Evolutionary conservation across 192 early-diverging fungal species (phyloP), one percentile per base, ranked within the genome.

Genomic region (Umbelopsis sp.): DNA sequence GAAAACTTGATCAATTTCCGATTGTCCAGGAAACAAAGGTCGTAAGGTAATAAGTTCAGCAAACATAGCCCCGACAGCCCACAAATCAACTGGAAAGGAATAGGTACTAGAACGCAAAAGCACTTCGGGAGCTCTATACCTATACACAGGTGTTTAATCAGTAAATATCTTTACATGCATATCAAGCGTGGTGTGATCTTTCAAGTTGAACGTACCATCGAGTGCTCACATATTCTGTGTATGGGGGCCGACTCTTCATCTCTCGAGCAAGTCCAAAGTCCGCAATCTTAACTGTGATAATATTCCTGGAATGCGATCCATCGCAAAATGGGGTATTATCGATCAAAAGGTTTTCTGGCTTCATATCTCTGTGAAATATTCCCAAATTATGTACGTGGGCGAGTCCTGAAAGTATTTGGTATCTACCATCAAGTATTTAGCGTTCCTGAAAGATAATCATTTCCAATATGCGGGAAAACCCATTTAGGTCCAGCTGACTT

Each of bases 201-300:
- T 44, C 37, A 6, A 67, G 71, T 30, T 49, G 20, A 16, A 70
- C 81, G 47, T 78, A 95, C 97, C 97, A 99, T 74, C 97, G 85
- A 10, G 97, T 99, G 82, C 92, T 94, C 64, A 99, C 95, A 81
- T 99, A 99, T 72, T 95, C 94, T 27, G 97, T 98, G 70, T 96
- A 95, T 44, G 97, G 97, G 1, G 93, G 91, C 46, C 88, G 85
- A 77, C 87, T 91, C 69, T 95, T 89, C 70, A 95, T 89, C 71
- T 98, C 94, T 49, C 94, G 83, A 46, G 96, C 95, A 22, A 99
- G 81, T 10, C 97, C 97, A 86, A 99, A 95, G 79, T 99, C 97
- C 18, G 94, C 97, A 68, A 99, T 91, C 82, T 98, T 99, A 46
- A 92, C 81, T 48, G 80, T 83, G 1, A 84, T 74, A 27, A 18